These are phyloP conservation scores for Dujonia santamariae DNA, from an alignment of 1,139 yeast species.

Conservation along the genomic window DNA sequence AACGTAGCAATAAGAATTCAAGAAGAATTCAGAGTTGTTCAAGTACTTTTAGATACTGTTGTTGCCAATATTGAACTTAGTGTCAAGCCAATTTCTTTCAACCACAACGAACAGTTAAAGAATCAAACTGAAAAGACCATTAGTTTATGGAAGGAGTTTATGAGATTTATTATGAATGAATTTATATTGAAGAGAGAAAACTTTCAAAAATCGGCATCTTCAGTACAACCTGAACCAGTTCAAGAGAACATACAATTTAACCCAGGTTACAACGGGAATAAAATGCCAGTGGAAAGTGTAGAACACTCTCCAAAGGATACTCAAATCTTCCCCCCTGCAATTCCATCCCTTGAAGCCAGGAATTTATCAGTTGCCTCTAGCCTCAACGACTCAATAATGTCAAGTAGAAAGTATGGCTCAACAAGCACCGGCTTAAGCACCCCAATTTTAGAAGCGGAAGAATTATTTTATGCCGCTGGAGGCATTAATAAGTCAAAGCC, in stretches of 20 bases:
- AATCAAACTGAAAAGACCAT: slow-evolving; percentile 4
- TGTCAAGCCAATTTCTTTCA: no score
- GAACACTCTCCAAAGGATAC: neutral
- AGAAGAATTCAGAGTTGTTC: neutral
- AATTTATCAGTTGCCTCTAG: neutral
- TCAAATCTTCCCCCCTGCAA: neutral
- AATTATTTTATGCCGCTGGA: neutral
- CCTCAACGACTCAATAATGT: slow-evolving; percentile 2
- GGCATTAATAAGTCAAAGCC: no score
- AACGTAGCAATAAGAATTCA: neutral
- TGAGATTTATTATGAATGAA: slow-evolving; percentile 15
- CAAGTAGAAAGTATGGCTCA: neutral
- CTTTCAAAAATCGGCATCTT: slow-evolving; percentile 1
- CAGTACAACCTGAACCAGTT: neutral
- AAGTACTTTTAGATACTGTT: slow-evolving; percentile 1
- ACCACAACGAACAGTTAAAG: no score
- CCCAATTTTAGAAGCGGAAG: slow-evolving; percentile 3
- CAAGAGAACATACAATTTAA: neutral
- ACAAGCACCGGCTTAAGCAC: neutral
- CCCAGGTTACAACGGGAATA: neutral
- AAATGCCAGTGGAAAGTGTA: no score
- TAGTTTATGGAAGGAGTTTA: slow-evolving; percentile 18
- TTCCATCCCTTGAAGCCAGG: neutral
- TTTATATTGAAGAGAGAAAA: slow-evolving; percentile 9
- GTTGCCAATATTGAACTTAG: neutral